Conservation (phyloP, 805 yeast genomes). For the Candida rishiriensis region DNA sequence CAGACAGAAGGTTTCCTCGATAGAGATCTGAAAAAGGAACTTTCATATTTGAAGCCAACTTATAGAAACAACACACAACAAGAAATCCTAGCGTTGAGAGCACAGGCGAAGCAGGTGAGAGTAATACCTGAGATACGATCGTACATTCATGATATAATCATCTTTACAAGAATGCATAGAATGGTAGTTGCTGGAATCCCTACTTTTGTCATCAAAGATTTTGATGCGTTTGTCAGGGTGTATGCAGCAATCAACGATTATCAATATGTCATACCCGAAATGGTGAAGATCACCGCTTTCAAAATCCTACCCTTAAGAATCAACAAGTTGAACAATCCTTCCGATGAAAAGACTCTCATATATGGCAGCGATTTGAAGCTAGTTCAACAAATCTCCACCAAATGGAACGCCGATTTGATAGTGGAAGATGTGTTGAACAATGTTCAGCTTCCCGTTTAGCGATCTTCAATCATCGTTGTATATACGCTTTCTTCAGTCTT, state of each 20-base stretch:
- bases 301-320: constrained; percentile 47
- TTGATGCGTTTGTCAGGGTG: constrained; percentile 35
- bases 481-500: background rate
- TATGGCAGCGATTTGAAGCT: constrained; percentile 52
- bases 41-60: background rate
- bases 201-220: constrained; percentile 39
- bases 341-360: constrained; percentile 46
- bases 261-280: constrained; percentile 46
- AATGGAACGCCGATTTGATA: constrained; percentile 44
- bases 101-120: constrained; percentile 18
- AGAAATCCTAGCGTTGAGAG: constrained; percentile 2
- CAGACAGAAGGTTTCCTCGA: too few relatives aligned
- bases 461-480: background rate
- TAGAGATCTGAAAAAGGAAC: background rate
- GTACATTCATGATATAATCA: constrained; percentile 53
- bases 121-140: constrained; percentile 47
- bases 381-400: constrained; percentile 36
- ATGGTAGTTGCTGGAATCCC: constrained; percentile 50
- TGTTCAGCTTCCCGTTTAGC: constrained; percentile 48
- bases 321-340: constrained; percentile 26
- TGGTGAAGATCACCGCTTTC: constrained; percentile 46
- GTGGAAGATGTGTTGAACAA: constrained; percentile 47
- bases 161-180: constrained; percentile 51
- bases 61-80: background rate
- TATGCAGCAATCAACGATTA: constrained; percentile 39